phyloP scores from a whole-genome alignment of 2,329 filamentous ascomycete genomes.

The Akanthomyces uredinophilus region DNA sequence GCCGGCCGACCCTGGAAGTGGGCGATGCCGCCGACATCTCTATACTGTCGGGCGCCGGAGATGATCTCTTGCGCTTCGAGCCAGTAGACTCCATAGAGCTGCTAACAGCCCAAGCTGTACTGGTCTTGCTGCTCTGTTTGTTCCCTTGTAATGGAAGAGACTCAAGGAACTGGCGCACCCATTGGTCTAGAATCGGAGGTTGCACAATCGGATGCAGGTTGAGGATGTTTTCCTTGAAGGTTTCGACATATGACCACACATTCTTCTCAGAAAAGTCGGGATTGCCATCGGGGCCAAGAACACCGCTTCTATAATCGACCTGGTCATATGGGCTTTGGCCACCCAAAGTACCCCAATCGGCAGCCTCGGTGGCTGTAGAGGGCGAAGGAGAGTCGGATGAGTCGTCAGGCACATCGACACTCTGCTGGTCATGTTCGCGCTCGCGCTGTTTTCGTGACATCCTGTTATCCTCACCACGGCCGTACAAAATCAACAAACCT shows the following conservation, averaged over 20 bases:
- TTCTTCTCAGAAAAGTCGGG: slow-evolving; percentile 49
- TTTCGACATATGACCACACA: slow-evolving; percentile 50
- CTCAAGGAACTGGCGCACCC: slow-evolving; percentile 50
- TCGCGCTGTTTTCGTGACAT: slow-evolving; percentile 45
- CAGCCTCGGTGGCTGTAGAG: slow-evolving; percentile 47
- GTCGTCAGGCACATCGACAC: slow-evolving; percentile 41
- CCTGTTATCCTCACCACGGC: slow-evolving; percentile 70
- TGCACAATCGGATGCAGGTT: slow-evolving; percentile 62
- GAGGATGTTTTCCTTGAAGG: slow-evolving; percentile 57
- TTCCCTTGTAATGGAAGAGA: slow-evolving; percentile 32
- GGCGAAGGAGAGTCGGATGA: slow-evolving; percentile 49
- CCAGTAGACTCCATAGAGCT: slow-evolving; percentile 26
- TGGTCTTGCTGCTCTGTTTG: slow-evolving; percentile 27
- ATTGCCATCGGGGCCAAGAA: slow-evolving; percentile 40
- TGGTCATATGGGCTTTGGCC: slow-evolving; percentile 41
- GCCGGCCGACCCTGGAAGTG: slow-evolving; percentile 40
- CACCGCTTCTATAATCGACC: slow-evolving; percentile 34
- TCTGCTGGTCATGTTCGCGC: slow-evolving; percentile 31
- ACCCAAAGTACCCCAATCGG: slow-evolving; percentile 57
- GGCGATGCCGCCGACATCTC: slow-evolving; percentile 26
- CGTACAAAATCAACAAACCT: slow-evolving; percentile 70
- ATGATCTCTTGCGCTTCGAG: slow-evolving; percentile 52
- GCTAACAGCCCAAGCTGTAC: slow-evolving; percentile 30
- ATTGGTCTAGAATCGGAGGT: slow-evolving; percentile 45
- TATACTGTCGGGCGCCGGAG: slow-evolving; percentile 36